These are phyloP conservation scores for Linum lewisii DNA, from an alignment of 345 rosid species.

Conservation along the genomic window DNA sequence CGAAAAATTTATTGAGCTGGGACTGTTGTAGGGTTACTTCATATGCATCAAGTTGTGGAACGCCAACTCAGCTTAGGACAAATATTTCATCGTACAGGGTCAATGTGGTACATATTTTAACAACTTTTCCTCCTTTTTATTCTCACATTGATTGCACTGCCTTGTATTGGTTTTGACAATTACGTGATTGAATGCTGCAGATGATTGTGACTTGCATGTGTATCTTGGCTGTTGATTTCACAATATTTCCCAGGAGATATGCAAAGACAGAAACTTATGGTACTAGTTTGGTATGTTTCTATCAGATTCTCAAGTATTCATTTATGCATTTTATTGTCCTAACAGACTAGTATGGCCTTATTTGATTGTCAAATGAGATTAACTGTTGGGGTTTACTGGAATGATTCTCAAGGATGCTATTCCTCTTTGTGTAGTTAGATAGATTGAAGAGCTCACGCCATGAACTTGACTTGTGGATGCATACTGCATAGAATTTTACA, in stretches of 20 bases:
- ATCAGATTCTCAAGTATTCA: background rate
- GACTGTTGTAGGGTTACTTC: background rate
- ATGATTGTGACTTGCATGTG: conserved; percentile 37
- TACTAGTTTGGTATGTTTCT: conserved; percentile 56
- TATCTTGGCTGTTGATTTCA: conserved; percentile 91
- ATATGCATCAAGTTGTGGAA: background rate
- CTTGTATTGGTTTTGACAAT: background rate
- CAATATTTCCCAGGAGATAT: conserved; percentile 71
- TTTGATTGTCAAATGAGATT: no score
- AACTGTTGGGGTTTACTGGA: no score
- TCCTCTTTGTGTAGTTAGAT: no score
- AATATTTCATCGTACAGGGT: conserved; percentile 3
- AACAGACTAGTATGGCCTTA: no score
- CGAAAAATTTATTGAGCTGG: background rate
- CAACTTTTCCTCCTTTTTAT: background rate
- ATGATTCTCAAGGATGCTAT: no score
- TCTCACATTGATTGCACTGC: background rate
- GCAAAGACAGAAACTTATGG: conserved; percentile 92
- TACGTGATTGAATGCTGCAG: conserved; percentile 4
- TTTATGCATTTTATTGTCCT: background rate
- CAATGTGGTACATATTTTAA: background rate
- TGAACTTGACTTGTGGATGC: no score
- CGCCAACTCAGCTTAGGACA: background rate
- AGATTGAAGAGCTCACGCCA: no score
- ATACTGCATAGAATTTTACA: no score